A percentile compares a stretch with the other conserved stretches of the same genome.
These are phyloP conservation scores for Croton setiger DNA, from an alignment of 441 rosid species.

Conservation along the genomic window DNA sequence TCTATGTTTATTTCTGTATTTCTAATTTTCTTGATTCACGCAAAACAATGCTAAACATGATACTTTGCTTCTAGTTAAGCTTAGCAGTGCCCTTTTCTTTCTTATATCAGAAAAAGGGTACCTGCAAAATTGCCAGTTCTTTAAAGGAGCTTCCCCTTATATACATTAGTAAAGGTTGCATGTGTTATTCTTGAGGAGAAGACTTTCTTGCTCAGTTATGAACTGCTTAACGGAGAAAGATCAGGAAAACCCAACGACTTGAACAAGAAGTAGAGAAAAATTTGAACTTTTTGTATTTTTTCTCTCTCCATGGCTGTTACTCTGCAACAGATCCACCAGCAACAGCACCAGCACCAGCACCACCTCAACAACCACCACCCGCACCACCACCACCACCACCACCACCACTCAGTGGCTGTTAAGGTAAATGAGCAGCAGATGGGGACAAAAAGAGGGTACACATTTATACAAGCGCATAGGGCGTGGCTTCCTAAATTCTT, in stretches of 20 bases:
- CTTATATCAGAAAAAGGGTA: constrained; percentile 19
- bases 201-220: constrained; percentile 46
- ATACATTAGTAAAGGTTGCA: constrained; percentile 17
- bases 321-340: constrained; percentile 52
- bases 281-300: constrained; percentile 18
- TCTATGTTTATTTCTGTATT: constrained; percentile 8
- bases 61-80: constrained; percentile 25
- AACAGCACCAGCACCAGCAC: constrained; percentile 44
- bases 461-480: constrained; percentile 65
- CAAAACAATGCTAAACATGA: constrained; percentile 45
- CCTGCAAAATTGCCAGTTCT: constrained; percentile 22
- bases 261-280: constrained; percentile 22
- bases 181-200: constrained; percentile 12
- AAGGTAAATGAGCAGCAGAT: constrained; percentile 59
- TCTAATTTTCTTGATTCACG: constrained; percentile 30
- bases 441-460: constrained; percentile 59
- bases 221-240: constrained; percentile 35
- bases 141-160: constrained; percentile 10
- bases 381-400: constrained; percentile 38
- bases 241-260: constrained; percentile 28
- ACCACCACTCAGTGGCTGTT: constrained; percentile 55
- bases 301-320: constrained; percentile 50
- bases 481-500: constrained; percentile 65
- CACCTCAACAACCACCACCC: constrained; percentile 35
- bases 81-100: constrained; percentile 19